A percentile compares a stretch with the other conserved stretches of the same genome.
phyloP scores from a whole-genome alignment of 768 basidiomycete species.

The Trametes elegans region DNA sequence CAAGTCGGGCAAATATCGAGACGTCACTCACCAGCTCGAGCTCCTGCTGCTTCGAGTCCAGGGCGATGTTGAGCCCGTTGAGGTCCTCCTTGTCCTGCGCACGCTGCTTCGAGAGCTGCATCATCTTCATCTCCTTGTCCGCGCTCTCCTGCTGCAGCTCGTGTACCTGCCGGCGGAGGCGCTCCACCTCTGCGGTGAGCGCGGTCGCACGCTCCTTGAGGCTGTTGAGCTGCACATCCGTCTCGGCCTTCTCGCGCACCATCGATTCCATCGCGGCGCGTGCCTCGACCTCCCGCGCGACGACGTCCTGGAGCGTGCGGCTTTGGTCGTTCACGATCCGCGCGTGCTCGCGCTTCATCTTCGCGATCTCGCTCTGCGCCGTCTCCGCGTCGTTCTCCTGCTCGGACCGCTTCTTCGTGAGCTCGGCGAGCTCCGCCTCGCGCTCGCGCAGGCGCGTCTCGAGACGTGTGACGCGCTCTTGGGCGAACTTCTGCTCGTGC shows the following conservation, averaged over 20 bases:
- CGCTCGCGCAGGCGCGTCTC: conserved; percentile 56
- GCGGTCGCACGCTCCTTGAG: conserved; percentile 48
- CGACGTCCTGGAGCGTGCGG: conserved; percentile 44
- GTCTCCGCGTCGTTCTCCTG: conserved; percentile 52
- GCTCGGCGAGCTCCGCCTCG: conserved; percentile 53
- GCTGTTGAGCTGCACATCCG: conserved; percentile 48
- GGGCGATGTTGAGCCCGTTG: conserved; percentile 81
- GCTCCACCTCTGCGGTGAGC: conserved; percentile 55
- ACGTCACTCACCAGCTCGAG: conserved; percentile 76
- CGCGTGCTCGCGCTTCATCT: conserved; percentile 53
- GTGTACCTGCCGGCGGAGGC: conserved; percentile 60
- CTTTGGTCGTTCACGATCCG: conserved; percentile 49
- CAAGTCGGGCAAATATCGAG: neutral
- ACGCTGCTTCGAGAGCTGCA: conserved; percentile 66
- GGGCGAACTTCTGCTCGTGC: conserved; percentile 53
- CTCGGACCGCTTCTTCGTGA: conserved; percentile 43
- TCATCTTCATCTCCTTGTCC: conserved; percentile 77
- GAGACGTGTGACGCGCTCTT: conserved; percentile 51
- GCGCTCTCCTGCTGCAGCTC: conserved; percentile 79
- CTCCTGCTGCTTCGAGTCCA: conserved; percentile 94
- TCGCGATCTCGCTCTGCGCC: conserved; percentile 53
- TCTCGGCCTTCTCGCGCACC: conserved; percentile 53
- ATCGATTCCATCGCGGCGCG: conserved; percentile 47
- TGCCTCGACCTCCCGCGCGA: conserved; percentile 45
- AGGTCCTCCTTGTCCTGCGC: conserved; percentile 74